Evolutionary conservation across 331 rosid genomes (phyloP), one percentile per base, ranked within the genome.

Genomic region (Malus hybrid): DNA sequence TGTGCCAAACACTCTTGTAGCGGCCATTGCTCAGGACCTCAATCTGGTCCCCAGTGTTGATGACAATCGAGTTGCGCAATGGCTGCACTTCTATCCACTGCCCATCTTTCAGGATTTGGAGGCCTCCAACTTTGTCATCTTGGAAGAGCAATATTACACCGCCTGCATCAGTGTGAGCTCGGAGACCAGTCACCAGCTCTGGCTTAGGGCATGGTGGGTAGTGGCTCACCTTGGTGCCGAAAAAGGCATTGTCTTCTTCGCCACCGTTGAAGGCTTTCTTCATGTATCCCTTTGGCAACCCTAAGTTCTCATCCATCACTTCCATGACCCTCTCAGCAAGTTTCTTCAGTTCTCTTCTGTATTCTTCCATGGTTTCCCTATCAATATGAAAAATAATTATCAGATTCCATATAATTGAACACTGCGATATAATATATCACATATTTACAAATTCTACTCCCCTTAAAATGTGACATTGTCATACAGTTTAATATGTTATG

Each of bases 131-230:
- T 66, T 80, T 29, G 36, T 94, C 99, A 60, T 94, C 99, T 83
- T 94, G 99, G 92, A 86, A 92, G 12, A 94, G 96, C 24, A 94
- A 82, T 80, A 94, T 88, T 42, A 94, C 96, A 18, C 99, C 99
- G 13, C 99, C 99, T 0, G 97, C 99, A 53, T 94, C 99, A 0
- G 99, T 94, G 89, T 94, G 99, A n/a, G 97, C 95, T 72, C 99
- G 87, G 20, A 94, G 92, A 15, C 99, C 99, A 4, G 91, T 85
- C 63, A 88, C 96, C 4, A 85, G 81, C 87, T 90, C 97, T 6
- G 97, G 96, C 28, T 84, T 44, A 18, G 97, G 96, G 73, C 97
- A 91, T 1, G 99, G 90, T 5, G 99, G 99, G 88, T 94, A 94
- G 87, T 94, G 97, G 82, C 99, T 94, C 63, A 94, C 97, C 86